Conservation (phyloP, 257 asterid species). For the Nicotiana knightiana region DNA sequence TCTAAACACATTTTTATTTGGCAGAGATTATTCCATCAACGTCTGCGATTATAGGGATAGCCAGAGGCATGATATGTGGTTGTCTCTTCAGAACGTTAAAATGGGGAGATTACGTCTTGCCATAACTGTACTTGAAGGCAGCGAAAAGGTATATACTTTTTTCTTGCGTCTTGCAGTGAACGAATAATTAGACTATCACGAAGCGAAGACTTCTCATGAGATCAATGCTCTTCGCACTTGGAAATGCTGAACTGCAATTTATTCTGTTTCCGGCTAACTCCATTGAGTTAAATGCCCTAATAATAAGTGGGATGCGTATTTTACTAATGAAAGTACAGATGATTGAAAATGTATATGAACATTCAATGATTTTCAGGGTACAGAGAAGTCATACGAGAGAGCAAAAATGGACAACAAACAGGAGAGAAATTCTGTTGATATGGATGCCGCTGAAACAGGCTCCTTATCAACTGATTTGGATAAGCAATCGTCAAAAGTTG, state of each 20-base stretch:
- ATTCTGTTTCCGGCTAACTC: background rate
- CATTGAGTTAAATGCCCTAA: background rate
- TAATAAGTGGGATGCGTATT: background rate
- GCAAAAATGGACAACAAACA: conserved; percentile 20
- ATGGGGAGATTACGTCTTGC: conserved; percentile 86
- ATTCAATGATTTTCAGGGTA: conserved; percentile 26
- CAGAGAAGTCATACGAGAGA: conserved; percentile 28
- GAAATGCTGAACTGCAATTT: background rate
- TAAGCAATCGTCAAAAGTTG: conserved; percentile 40
- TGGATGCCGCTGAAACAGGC: conserved; percentile 31
- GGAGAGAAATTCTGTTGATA: conserved; percentile 28
- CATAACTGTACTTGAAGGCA: conserved; percentile 51
- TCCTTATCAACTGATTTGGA: conserved; percentile 28
- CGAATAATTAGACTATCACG: background rate
- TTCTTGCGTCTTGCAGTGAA: background rate
- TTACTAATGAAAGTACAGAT: background rate
- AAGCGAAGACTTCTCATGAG: background rate
- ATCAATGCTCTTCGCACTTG: background rate
- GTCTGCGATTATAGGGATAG: conserved; percentile 61
- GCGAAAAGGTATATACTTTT: conserved; percentile 48
- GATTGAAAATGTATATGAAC: background rate
- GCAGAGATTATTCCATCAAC: conserved; percentile 65
- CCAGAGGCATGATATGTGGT: conserved; percentile 86
- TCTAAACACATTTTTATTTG: background rate
- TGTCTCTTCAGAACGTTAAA: conserved; percentile 73